These are phyloP conservation scores for Pseudocohnilembus persalinus DNA, from an alignment of 169 alveolate genomes.

Conservation along the genomic window DNA sequence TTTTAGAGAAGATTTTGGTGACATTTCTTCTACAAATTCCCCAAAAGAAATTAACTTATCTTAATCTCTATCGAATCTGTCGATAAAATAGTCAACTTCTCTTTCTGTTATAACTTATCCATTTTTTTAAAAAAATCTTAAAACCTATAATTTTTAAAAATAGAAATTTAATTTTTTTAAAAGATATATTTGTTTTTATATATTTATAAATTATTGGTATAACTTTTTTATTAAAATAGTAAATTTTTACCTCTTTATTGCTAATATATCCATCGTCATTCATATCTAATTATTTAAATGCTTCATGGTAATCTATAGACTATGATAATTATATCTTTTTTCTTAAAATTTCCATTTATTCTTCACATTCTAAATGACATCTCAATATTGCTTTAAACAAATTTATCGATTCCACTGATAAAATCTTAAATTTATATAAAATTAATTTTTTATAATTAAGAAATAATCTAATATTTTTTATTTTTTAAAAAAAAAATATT, in stretches of 20 bases:
- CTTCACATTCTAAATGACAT: background rate
- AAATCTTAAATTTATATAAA: background rate
- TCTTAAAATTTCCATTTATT: background rate
- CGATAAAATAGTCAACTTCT: background rate
- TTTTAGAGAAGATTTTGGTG: background rate
- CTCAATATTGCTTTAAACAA: background rate
- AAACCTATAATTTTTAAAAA: background rate
- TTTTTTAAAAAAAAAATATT: no score
- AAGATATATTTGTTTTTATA: background rate
- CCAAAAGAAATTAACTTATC: background rate
- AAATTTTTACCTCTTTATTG: background rate
- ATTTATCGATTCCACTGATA: background rate
- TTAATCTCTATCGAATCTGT: background rate
- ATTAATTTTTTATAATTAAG: no score
- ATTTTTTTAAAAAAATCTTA: no score
- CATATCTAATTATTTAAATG: background rate
- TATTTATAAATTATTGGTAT: no score
- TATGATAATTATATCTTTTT: no score
- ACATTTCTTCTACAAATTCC: background rate
- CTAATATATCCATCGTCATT: background rate
- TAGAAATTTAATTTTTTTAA: no score
- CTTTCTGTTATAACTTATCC: background rate
- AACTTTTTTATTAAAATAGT: no score
- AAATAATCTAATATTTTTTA: no score
- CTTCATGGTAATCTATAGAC: background rate